These are phyloP conservation scores for Recurvomyces mirabilis DNA, from an alignment of 495 filamentous ascomycete genomes.

Conservation along the genomic window DNA sequence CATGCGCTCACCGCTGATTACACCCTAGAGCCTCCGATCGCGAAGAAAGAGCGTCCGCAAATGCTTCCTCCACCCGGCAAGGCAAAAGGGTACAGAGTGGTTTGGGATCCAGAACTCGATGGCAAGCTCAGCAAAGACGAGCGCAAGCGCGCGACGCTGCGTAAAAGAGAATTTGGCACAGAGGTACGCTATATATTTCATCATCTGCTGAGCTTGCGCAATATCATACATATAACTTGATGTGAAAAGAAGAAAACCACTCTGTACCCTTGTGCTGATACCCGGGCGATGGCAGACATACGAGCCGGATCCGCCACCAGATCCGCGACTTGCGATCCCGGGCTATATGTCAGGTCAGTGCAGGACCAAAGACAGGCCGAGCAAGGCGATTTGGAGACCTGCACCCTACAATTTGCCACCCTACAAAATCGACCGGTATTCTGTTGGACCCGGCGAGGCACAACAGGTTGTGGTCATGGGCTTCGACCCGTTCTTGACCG, in stretches of 20 bases:
- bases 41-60: constrained; percentile 32
- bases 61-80: constrained; percentile 49
- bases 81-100: constrained; percentile 55
- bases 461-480: constrained; percentile 83
- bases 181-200: constrained; percentile 31
- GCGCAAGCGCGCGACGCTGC: constrained; percentile 54
- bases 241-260: constrained; percentile 16
- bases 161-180: constrained; percentile 58
- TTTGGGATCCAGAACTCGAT: constrained; percentile 67
- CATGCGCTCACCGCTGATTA: constrained; percentile 8
- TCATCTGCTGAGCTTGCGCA: constrained; percentile 23
- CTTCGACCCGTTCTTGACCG: constrained; percentile 70
- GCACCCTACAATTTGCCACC: constrained; percentile 68
- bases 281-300: constrained; percentile 30
- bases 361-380: constrained; percentile 36
- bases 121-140: constrained; percentile 47
- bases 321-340: constrained; percentile 62
- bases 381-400: constrained; percentile 64
- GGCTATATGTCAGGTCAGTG: constrained; percentile 40
- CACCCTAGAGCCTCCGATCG: background rate
- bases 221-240: constrained; percentile 19
- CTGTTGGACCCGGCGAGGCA: constrained; percentile 78
- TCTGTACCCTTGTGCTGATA: constrained; percentile 25
- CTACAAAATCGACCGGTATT: constrained; percentile 71
- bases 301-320: constrained; percentile 55